Conservation (phyloP, 140 eudicot genomes). For the Erigeron philadelphicus region DNA sequence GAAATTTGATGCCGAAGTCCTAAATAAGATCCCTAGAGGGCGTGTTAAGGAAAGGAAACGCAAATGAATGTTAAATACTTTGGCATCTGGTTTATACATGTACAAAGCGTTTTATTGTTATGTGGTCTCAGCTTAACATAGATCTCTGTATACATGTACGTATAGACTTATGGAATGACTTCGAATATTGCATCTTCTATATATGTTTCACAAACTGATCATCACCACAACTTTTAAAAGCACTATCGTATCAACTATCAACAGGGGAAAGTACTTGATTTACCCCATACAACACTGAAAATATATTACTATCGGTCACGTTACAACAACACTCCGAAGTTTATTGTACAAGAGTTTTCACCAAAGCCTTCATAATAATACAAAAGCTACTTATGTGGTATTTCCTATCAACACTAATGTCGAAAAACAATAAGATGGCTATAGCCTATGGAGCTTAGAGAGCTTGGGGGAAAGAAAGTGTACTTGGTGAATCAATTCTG, state of each 20-base stretch:
- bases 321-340: neutral
- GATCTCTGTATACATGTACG: neutral
- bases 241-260: too few species aligned
- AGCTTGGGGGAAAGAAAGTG: constrained; percentile 48
- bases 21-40: constrained; percentile 88
- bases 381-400: neutral
- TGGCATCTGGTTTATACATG: too few species aligned
- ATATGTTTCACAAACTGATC: too few species aligned
- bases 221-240: too few species aligned
- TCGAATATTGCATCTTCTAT: too few species aligned
- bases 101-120: neutral
- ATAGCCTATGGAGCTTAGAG: constrained; percentile 14
- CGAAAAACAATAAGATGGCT: neutral
- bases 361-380: neutral
- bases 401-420: neutral
- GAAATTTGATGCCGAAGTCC: constrained; percentile 56
- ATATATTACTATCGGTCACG: too few species aligned
- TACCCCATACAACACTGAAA: too few species aligned
- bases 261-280: too few species aligned
- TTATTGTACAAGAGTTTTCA: neutral
- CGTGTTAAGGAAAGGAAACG: constrained; percentile 55
- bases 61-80: neutral
- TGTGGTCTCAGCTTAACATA: neutral
- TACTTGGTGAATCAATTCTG: constrained; percentile 84
- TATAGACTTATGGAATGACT: too few species aligned